Base-by-base conservation (phyloP, 2,329 filamentous ascomycete genomes). In the Ophiocordyceps camponoti-floridani region DNA sequence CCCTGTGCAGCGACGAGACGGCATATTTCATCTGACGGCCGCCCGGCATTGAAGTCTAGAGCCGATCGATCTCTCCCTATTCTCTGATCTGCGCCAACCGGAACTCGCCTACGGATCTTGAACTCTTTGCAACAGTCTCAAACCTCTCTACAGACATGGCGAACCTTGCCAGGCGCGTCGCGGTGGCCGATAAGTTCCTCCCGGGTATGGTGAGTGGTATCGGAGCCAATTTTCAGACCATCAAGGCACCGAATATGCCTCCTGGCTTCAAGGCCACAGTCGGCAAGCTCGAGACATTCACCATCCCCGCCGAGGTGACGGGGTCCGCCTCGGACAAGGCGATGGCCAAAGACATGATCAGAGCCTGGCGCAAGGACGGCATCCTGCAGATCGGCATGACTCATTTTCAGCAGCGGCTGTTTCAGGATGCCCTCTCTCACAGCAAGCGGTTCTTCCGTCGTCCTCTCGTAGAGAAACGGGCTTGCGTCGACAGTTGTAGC, bases 311-410 rank as follows among this genome's bases (percentile, higher is more conserved):
- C 1, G 52, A 47, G 7, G 55, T 69, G 10, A 60, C 56, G 0
- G 59, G 60, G 1, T 58, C 54, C 9, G 44, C 49, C 2, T 53
- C 51, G 7, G 60, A 69, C 47, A 48, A 49, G 35, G 54, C 55
- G 4, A 54, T 69, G 45, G 67, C 63, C 4, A 55, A 57, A 37
- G 58, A 59, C 38, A 58, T 70, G 40, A 53, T 70, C 26, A 48
- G 56, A 0, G 61, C 66, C 3, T 69, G 65, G 63, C 61, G 60
- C 12, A 54, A 55, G 1, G 65, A 69, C 41, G 66, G 67, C 37
- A 69, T 70, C 48, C 56, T 70, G 37, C 65, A 70, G 50, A 58
- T 70, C n/a, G 51, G 55, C 45, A 66, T 67, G 60, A 53, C 52
- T 23, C 46, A 51, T 26, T 18, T 47, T n/a, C 61, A 68, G 45